Conservation (phyloP, 2,329 filamentous ascomycete species). For the Neonectria sp. region DNA sequence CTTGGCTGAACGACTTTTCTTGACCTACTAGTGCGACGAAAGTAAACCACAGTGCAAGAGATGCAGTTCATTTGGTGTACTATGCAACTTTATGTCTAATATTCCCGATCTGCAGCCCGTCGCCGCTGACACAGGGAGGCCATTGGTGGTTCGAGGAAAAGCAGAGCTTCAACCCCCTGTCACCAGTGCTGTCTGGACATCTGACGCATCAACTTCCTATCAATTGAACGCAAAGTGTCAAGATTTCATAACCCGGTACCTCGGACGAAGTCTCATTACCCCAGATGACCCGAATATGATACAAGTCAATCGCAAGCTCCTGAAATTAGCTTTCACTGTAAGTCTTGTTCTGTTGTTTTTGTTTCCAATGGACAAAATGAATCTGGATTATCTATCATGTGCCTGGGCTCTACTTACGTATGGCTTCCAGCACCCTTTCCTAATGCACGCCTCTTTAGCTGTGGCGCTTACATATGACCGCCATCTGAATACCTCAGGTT, state of each 20-base stretch:
- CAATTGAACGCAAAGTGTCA: slow-evolving; percentile 57
- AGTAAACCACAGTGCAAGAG: slow-evolving; percentile 58
- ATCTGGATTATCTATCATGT: background rate
- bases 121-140: slow-evolving; percentile 39
- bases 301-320: slow-evolving; percentile 56
- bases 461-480: slow-evolving; percentile 59
- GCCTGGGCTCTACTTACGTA: background rate
- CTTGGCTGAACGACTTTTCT: background rate
- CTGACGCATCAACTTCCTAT: slow-evolving; percentile 50
- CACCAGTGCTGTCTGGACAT: slow-evolving; percentile 54
- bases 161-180: slow-evolving; percentile 43
- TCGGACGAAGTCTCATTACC: slow-evolving; percentile 54
- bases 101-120: slow-evolving; percentile 57
- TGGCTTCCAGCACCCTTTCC: slow-evolving; percentile 55
- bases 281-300: slow-evolving; percentile 56
- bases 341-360: slow-evolving; percentile 32
- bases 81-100: slow-evolving; percentile 59
- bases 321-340: slow-evolving; percentile 57
- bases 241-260: slow-evolving; percentile 59
- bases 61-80: slow-evolving; percentile 60
- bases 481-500: slow-evolving; percentile 44
- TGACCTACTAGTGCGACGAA: slow-evolving; percentile 60
- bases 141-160: slow-evolving; percentile 36
- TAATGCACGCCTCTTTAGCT: slow-evolving; percentile 63
- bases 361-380: background rate